Conservation (phyloP, 768 basidiomycete species). For the Mycena alexandri region DNA sequence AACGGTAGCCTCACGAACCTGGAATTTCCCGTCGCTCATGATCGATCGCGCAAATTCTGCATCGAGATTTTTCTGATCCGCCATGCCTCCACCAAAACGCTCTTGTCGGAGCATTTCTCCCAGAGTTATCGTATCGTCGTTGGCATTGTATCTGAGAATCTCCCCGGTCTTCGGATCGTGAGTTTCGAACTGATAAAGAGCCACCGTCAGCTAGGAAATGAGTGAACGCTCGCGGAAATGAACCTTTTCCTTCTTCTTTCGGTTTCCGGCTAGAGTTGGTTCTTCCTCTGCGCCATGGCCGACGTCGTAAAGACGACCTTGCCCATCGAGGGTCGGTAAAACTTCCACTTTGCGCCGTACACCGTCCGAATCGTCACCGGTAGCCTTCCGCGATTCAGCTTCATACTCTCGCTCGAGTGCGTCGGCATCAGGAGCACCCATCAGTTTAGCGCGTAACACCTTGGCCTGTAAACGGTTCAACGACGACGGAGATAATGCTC, state of each 20-base stretch:
- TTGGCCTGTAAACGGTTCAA: slow-evolving; percentile 94
- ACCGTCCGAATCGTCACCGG: slow-evolving; percentile 57
- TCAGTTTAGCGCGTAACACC: slow-evolving; percentile 91
- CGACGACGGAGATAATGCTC: slow-evolving; percentile 78
- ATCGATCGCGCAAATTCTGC: slow-evolving; percentile 90
- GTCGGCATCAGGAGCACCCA: slow-evolving; percentile 82
- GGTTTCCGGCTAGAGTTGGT: slow-evolving; percentile 70
- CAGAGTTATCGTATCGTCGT: slow-evolving; percentile 88
- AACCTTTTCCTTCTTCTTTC: slow-evolving; percentile 84
- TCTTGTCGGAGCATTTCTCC: slow-evolving; percentile 96
- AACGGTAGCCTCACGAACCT: slow-evolving; percentile 58
- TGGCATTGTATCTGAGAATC: slow-evolving; percentile 87
- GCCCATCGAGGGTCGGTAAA: slow-evolving; percentile 88
- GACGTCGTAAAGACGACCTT: slow-evolving; percentile 90
- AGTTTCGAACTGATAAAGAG: slow-evolving; percentile 76
- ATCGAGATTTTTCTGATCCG: slow-evolving; percentile 94
- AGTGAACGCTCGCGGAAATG: slow-evolving; percentile 46
- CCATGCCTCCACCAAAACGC: slow-evolving; percentile 87
- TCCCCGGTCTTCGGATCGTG: slow-evolving; percentile 93
- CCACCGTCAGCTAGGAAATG: slow-evolving; percentile 9
- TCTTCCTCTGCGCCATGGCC: slow-evolving; percentile 81
- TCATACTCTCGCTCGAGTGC: slow-evolving; percentile 91
- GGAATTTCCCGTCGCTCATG: slow-evolving; percentile 88
- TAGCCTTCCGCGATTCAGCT: slow-evolving; percentile 65
- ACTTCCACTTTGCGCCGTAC: slow-evolving; percentile 80